Conservation (phyloP, 441 rosid genomes). For the Macaranga tanarius region DNA sequence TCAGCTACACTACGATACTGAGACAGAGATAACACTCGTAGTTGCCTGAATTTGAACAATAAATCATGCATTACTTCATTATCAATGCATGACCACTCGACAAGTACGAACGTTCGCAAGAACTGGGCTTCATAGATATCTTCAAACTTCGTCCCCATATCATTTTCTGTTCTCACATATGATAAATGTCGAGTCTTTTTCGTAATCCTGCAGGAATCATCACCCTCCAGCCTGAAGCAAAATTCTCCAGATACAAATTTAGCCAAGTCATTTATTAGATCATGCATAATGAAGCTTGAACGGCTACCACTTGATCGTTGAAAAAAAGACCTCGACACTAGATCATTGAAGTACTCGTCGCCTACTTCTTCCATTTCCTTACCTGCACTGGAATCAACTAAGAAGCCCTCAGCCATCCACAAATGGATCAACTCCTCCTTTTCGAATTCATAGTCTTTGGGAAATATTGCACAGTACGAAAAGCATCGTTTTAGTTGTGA, state of each 20-base stretch:
- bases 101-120: not conserved
- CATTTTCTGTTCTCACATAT: not conserved
- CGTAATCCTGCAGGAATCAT: not conserved
- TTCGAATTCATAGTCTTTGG: conserved; percentile 21
- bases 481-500: conserved; percentile 31
- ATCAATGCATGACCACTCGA: too few species aligned
- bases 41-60: too few species aligned
- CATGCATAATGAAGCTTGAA: not conserved
- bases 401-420: conserved; percentile 32
- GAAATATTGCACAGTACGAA: conserved; percentile 30
- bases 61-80: too few species aligned
- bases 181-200: not conserved
- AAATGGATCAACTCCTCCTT: conserved; percentile 19
- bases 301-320: not conserved
- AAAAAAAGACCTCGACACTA: not conserved
- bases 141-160: not conserved
- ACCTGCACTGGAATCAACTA: not conserved
- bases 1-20: too few species aligned
- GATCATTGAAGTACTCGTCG: not conserved
- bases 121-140: not conserved
- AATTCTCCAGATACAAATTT: not conserved
- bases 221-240: not conserved
- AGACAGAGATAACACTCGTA: too few species aligned
- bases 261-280: not conserved
- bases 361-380: not conserved